Conservation (phyloP, 2,329 filamentous ascomycete genomes). For the Sporothrix sp. region DNA sequence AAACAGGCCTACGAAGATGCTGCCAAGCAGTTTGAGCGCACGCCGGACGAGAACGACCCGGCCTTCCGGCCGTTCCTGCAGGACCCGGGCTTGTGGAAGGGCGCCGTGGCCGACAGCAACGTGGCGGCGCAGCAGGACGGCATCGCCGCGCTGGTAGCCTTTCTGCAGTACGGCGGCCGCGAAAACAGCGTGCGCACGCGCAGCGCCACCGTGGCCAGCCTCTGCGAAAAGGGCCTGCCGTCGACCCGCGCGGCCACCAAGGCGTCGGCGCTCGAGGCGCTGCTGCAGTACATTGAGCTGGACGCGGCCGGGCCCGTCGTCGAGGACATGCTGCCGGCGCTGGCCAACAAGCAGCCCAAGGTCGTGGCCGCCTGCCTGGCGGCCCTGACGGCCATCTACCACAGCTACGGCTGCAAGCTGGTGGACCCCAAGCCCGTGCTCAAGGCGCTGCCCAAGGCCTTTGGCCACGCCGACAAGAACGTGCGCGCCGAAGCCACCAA, state of each 20-base stretch:
- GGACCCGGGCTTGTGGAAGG: conserved; percentile 83
- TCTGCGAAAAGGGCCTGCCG: conserved; percentile 84
- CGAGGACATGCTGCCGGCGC: conserved; percentile 75
- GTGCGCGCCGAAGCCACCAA: conserved; percentile 89
- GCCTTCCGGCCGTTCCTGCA: conserved; percentile 80
- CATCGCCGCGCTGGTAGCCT: conserved; percentile 76
- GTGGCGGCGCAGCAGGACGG: conserved; percentile 95
- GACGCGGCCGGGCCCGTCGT: conserved; percentile 78
- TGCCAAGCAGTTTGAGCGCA: conserved; percentile 72
- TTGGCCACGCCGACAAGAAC: conserved; percentile 96
- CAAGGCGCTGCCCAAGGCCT: conserved; percentile 81
- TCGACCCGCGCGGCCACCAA: conserved; percentile 86
- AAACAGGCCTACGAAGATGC: conserved; percentile 94
- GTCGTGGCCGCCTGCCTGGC: conserved; percentile 63
- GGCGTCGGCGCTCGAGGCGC: conserved; percentile 71
- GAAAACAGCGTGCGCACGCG: conserved; percentile 74
- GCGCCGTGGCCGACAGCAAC: conserved; percentile 85
- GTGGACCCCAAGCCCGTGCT: conserved; percentile 89
- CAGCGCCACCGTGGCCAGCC: conserved; percentile 60
- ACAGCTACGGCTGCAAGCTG: conserved; percentile 90
- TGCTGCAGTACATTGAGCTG: conserved; percentile 82
- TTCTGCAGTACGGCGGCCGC: conserved; percentile 79
- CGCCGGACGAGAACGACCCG: conserved; percentile 75
- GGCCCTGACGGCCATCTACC: conserved; percentile 73
- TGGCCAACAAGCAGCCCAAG: conserved; percentile 87